Evolutionary conservation across 495 filamentous ascomycete genomes (phyloP).

Genomic region (Podospora appendiculata): DNA sequence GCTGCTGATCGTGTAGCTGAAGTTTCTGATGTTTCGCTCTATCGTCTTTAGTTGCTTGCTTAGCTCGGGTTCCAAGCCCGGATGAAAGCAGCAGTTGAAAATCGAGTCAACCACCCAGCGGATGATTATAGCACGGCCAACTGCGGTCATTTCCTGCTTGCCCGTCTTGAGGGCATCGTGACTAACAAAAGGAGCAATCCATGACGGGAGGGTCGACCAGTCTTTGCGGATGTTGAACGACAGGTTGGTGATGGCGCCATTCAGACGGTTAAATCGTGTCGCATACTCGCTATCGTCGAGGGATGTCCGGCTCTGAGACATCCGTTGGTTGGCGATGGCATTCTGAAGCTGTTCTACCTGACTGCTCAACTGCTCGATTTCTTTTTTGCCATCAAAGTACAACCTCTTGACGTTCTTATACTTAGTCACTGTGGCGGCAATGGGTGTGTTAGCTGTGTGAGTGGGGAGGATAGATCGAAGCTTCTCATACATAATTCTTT

Average conservation of each 20-base stretch:
- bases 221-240: conserved; percentile 92
- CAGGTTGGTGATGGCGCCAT: conserved; percentile 90
- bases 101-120: conserved; percentile 89
- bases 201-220: conserved; percentile 72
- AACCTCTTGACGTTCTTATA: conserved; percentile 97
- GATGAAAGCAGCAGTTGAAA: conserved; percentile 87
- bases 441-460: conserved; percentile 3
- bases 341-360: conserved; percentile 96
- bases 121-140: conserved; percentile 84
- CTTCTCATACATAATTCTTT: conserved; percentile 57
- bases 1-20: conserved; percentile 58
- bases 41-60: conserved; percentile 76
- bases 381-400: conserved; percentile 90
- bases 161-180: conserved; percentile 71
- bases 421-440: conserved; percentile 60
- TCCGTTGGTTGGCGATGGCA: conserved; percentile 87
- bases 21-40: conserved; percentile 79
- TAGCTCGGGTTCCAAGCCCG: conserved; percentile 65
- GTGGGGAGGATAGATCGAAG: not conserved
- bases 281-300: conserved; percentile 94
- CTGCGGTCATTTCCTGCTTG: conserved; percentile 93
- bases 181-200: conserved; percentile 73
- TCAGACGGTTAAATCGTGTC: conserved; percentile 82
- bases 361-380: conserved; percentile 77
- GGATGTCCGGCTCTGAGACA: conserved; percentile 89